Evolutionary conservation across 345 rosid species (phyloP).

Genomic region (rapeseed (Brassica napus)): Da-Ae NC_063449.1:7039001-7039500

Average conservation of each 20-base stretch:
- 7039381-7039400: too few species aligned
- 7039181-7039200: background rate
- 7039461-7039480: constrained; percentile 48
- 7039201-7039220: background rate
- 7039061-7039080: background rate
- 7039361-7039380: too few species aligned
- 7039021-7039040: background rate
- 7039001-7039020: too few species aligned
- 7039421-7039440: background rate
- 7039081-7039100: background rate
- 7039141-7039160: background rate
- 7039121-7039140: background rate
- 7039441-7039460: background rate
- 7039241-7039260: background rate
- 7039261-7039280: background rate
- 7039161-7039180: background rate
- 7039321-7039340: background rate
- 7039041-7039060: background rate
- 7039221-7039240: background rate
- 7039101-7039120: background rate
- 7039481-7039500: constrained; percentile 76
- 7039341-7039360: background rate
- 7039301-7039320: background rate
- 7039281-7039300: background rate
- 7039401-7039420: too few species aligned